These are phyloP conservation scores for Dillenia turbinata DNA, from an alignment of 164 flowering plant species.

Conservation along the genomic window DNA sequence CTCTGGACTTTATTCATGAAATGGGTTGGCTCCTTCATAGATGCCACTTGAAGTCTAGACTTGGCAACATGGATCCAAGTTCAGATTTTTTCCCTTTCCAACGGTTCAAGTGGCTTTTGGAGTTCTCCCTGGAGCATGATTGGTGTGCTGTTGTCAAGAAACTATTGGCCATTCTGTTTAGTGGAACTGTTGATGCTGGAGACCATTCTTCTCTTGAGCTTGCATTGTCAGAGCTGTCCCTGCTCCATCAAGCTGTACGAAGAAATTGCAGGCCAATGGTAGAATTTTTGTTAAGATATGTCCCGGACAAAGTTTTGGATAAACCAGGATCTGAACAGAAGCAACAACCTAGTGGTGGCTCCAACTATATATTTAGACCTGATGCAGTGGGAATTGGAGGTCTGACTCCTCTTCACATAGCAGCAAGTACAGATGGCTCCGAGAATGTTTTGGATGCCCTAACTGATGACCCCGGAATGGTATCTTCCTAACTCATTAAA, in stretches of 20 bases:
- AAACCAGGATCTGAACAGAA: slow-evolving; percentile 15
- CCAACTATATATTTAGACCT: slow-evolving; percentile 52
- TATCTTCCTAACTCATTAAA: slow-evolving; percentile 12
- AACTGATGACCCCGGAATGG: slow-evolving; percentile 78
- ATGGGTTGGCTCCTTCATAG: slow-evolving; percentile 90
- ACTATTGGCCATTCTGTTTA: slow-evolving; percentile 49
- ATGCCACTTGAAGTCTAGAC: slow-evolving; percentile 33
- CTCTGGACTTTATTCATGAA: slow-evolving; percentile 69
- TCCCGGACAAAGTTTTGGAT: slow-evolving; percentile 22
- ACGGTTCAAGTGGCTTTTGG: slow-evolving; percentile 65
- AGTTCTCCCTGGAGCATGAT: slow-evolving; percentile 72
- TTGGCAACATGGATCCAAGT: slow-evolving; percentile 27
- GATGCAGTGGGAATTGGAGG: slow-evolving; percentile 60
- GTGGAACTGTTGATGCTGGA: slow-evolving; percentile 44
- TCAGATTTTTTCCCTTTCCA: slow-evolving; percentile 38
- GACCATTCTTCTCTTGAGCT: slow-evolving; percentile 33
- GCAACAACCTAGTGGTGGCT: slow-evolving; percentile 11
- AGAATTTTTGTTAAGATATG: slow-evolving; percentile 52
- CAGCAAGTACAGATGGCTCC: slow-evolving; percentile 52
- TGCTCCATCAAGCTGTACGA: slow-evolving; percentile 70
- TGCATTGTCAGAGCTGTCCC: slow-evolving; percentile 50
- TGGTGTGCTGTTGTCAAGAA: slow-evolving; percentile 90
- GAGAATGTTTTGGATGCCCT: slow-evolving; percentile 68
- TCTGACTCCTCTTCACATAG: slow-evolving; percentile 85
- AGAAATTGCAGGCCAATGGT: slow-evolving; percentile 65